phyloP scores from a whole-genome alignment of 176 grass and related monocot species.

The Avena sativa region DNA sequence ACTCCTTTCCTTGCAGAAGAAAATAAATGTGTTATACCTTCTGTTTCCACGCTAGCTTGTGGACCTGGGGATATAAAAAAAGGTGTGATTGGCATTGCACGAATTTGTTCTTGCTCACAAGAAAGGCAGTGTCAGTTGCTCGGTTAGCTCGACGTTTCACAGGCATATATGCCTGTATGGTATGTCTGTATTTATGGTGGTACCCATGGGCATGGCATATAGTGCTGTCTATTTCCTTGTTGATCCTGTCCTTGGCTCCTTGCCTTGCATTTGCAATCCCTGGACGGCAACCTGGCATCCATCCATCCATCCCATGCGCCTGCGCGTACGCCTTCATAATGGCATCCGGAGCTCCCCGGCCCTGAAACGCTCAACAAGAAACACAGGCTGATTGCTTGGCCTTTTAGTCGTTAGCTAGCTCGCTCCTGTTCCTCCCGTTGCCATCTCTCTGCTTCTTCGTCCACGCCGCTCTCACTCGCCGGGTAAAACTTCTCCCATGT shows the following conservation, averaged over 20 bases:
- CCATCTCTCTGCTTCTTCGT: slow-evolving; percentile 9
- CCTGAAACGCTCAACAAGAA: slow-evolving; percentile 30
- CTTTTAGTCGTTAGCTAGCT: not conserved
- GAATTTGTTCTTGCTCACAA: not conserved
- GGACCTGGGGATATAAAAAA: slow-evolving; percentile 14
- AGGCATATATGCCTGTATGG: not conserved
- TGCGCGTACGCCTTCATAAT: slow-evolving; percentile 23
- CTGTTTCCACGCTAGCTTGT: not conserved
- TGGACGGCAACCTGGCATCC: slow-evolving; percentile 35
- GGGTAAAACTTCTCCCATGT: not conserved
- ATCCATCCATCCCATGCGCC: not conserved
- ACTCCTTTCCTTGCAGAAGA: too few species aligned
- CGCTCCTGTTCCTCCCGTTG: not conserved
- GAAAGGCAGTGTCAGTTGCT: not conserved
- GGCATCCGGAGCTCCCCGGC: slow-evolving; percentile 15
- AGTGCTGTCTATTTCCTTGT: not conserved
- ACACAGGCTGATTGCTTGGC: slow-evolving; percentile 1
- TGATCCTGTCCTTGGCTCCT: slow-evolving; percentile 41
- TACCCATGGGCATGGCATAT: slow-evolving; percentile 9
- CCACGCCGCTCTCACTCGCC: not conserved
- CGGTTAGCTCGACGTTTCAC: not conserved
- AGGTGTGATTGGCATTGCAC: not conserved
- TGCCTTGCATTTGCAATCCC: slow-evolving; percentile 38
- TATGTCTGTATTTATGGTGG: not conserved
- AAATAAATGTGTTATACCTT: not conserved